Conservation (phyloP, 192 early-diverging fungal genomes). For the Backusella luteola region DNA sequence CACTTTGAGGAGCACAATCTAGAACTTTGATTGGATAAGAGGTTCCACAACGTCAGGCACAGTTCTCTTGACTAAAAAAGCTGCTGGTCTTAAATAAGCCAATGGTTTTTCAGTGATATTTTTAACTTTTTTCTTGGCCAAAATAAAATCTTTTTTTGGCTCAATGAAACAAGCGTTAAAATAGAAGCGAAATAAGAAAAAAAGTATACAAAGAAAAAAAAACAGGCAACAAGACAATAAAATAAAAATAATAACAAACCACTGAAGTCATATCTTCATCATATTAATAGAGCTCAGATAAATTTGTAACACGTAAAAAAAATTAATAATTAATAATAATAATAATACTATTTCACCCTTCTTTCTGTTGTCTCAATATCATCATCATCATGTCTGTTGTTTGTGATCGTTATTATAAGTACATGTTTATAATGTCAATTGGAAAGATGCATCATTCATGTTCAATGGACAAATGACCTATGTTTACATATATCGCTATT, state of each 20-base stretch:
- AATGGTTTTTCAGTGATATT: neutral
- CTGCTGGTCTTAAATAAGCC: neutral
- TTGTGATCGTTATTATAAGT: too few relatives aligned
- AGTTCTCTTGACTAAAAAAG: neutral
- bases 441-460: too few relatives aligned
- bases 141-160: neutral
- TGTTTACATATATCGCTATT: too few relatives aligned
- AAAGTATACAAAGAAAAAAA: neutral
- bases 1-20: neutral
- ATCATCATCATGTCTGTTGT: too few relatives aligned
- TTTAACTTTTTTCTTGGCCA: constrained; percentile 9
- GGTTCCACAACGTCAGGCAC: neutral
- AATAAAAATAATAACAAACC: neutral
- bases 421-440: too few relatives aligned
- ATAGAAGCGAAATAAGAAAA: neutral
- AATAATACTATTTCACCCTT: neutral
- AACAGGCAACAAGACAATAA: neutral
- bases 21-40: neutral
- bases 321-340: neutral
- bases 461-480: too few relatives aligned
- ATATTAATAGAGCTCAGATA: neutral
- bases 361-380: neutral
- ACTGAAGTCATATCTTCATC: neutral
- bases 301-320: neutral
- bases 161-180: neutral